A percentile compares a stretch with the other conserved stretches of the same genome.
Evolutionary conservation across 257 asterid genomes (phyloP).

Genomic region (Parsonsia alboflavescens): DNA sequence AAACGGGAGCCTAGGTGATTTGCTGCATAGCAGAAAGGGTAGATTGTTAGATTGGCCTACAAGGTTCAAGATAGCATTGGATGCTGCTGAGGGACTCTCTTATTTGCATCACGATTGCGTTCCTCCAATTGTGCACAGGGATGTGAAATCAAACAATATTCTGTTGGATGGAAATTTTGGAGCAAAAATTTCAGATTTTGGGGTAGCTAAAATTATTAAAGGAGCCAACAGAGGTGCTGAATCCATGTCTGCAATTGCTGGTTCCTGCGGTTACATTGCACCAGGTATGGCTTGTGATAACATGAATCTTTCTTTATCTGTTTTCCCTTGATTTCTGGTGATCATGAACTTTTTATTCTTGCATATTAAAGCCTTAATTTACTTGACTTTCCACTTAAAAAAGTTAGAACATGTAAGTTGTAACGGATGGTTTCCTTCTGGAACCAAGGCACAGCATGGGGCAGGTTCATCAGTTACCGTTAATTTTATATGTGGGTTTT

Average conservation of each 20-base stretch:
- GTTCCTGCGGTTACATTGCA: slow-evolving; percentile 88
- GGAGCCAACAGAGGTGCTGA: slow-evolving; percentile 31
- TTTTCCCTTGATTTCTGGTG: not conserved
- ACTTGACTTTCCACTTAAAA: not conserved
- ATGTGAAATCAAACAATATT: slow-evolving; percentile 73
- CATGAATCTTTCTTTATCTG: not conserved
- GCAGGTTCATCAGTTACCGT: slow-evolving; percentile 3
- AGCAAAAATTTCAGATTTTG: slow-evolving; percentile 79
- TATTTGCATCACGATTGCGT: slow-evolving; percentile 85
- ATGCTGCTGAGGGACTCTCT: slow-evolving; percentile 83
- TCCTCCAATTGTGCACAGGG: slow-evolving; percentile 85
- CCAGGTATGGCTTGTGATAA: slow-evolving; percentile 50
- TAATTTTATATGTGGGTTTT: not conserved
- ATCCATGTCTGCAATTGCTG: slow-evolving; percentile 75
- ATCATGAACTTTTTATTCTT: not conserved
- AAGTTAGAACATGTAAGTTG: not conserved
- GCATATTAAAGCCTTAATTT: not conserved
- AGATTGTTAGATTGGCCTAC: slow-evolving; percentile 52
- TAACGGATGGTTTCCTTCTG: slow-evolving; percentile 1
- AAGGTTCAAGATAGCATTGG: slow-evolving; percentile 61
- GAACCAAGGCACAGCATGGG: not conserved
- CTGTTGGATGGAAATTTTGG: slow-evolving; percentile 53
- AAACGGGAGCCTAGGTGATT: slow-evolving; percentile 84
- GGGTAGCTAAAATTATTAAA: slow-evolving; percentile 62
- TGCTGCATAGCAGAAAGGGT: slow-evolving; percentile 46